phyloP scores from a whole-genome alignment of 768 basidiomycete genomes.

The Boletus edulis region DNA sequence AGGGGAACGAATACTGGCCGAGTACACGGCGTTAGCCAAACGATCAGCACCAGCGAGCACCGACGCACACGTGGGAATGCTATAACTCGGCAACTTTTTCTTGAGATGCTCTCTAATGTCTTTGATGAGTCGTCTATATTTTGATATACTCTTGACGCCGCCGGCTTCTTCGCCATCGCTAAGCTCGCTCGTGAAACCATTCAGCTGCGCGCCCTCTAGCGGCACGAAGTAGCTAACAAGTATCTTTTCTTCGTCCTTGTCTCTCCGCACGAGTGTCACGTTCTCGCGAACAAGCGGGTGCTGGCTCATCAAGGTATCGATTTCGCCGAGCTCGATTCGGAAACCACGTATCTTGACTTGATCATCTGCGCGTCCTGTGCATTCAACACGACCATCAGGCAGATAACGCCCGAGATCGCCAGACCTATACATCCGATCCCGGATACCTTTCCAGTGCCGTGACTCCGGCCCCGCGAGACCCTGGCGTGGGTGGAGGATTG shows the following conservation, averaged over 20 bases:
- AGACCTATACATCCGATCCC: constrained; percentile 97
- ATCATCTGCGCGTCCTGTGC: constrained; percentile 95
- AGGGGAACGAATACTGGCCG: constrained; percentile 87
- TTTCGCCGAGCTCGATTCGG: constrained; percentile 97
- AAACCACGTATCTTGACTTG: constrained; percentile 99
- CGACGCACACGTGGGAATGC: constrained; percentile 80
- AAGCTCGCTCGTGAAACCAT: constrained; percentile 69
- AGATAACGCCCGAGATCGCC: constrained; percentile 95
- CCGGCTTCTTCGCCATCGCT: constrained; percentile 47
- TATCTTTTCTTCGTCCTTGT: constrained; percentile 99
- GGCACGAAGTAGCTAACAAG: constrained; percentile 98
- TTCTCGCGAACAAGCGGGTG: constrained; percentile 96
- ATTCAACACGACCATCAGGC: constrained; percentile 91
- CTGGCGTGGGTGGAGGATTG: constrained; percentile 58
- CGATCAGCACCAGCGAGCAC: not conserved
- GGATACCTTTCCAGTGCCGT: constrained; percentile 88
- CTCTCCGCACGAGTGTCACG: constrained; percentile 92
- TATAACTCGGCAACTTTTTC: constrained; percentile 94
- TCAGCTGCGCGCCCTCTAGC: constrained; percentile 61
- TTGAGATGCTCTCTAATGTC: constrained; percentile 94
- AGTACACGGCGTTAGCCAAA: constrained; percentile 3
- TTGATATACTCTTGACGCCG: constrained; percentile 72
- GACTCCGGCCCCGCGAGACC: constrained; percentile 69
- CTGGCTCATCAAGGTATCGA: constrained; percentile 92
- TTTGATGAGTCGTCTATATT: constrained; percentile 86